phyloP scores from a whole-genome alignment of 192 early-diverging fungal species.

The Geranomyces variabilis region DNA sequence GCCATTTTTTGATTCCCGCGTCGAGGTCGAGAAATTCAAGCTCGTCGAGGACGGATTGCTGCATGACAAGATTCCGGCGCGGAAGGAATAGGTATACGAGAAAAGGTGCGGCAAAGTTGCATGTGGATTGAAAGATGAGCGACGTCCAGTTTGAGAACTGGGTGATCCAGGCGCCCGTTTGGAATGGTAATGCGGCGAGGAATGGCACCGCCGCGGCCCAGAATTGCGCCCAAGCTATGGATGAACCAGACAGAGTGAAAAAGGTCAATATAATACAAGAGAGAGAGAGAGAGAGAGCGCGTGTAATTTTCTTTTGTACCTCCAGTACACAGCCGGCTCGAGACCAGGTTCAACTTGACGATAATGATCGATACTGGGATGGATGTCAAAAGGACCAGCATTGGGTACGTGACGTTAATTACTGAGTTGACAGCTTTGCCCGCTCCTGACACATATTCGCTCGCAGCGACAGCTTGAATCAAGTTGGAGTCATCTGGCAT shows the following conservation, averaged over 20 bases:
- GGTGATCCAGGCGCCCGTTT: constrained; percentile 63
- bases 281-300: too few species aligned
- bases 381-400: constrained; percentile 60
- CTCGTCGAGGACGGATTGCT: constrained; percentile 57
- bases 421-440: constrained; percentile 30
- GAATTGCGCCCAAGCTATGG: constrained; percentile 51
- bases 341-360: constrained; percentile 60
- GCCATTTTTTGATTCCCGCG: constrained; percentile 44
- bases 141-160: constrained; percentile 65
- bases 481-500: constrained; percentile 40
- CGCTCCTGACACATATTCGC: constrained; percentile 4
- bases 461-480: constrained; percentile 31
- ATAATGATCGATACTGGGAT: constrained; percentile 76
- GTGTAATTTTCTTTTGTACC: too few species aligned
- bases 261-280: not conserved
- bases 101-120: constrained; percentile 71
- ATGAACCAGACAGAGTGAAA: not conserved
- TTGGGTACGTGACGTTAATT: constrained; percentile 45
- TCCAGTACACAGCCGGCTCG: constrained; percentile 50
- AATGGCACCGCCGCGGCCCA: constrained; percentile 64
- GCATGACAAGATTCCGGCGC: constrained; percentile 49
- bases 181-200: constrained; percentile 66
- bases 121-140: constrained; percentile 66
- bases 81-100: constrained; percentile 65
- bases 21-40: constrained; percentile 53